These are phyloP conservation scores for Oehlia diaphana DNA, from an alignment of 192 early-diverging fungal species.

Conservation along the genomic window DNA sequence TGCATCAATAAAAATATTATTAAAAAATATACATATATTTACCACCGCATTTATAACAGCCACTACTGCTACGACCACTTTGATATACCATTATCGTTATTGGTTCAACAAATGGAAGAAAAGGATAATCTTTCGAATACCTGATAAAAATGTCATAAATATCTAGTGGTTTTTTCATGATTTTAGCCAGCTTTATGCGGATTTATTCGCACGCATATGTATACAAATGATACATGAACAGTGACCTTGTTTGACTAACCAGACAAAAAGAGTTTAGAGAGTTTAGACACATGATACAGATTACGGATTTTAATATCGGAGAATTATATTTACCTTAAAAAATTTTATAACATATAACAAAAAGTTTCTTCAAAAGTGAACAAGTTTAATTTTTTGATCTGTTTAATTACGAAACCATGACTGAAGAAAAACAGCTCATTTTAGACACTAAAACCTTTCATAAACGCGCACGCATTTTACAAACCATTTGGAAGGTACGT, in stretches of 20 bases:
- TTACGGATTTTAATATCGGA: too few relatives aligned
- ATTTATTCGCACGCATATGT: neutral
- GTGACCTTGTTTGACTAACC: neutral
- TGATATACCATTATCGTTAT: neutral
- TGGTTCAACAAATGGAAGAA: neutral
- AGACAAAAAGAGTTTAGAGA: neutral
- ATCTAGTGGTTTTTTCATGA: neutral
- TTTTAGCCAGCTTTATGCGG: neutral
- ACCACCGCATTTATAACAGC: conserved; percentile 16
- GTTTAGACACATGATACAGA: too few relatives aligned
- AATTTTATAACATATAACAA: neutral
- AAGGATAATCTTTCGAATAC: neutral
- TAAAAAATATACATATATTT: neutral
- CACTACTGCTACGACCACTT: neutral
- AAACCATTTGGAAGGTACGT: conserved; percentile 46
- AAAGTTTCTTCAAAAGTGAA: neutral
- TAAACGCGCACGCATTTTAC: conserved; percentile 38
- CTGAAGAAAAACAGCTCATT: neutral
- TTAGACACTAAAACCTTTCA: conserved; percentile 50
- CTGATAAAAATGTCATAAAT: neutral
- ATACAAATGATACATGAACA: too few relatives aligned
- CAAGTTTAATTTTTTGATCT: neutral
- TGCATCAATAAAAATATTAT: neutral
- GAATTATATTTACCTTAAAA: neutral
- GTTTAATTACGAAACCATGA: neutral